phyloP scores from a whole-genome alignment of 2,329 filamentous ascomycete genomes.

The Scytalidium lignicola region DNA sequence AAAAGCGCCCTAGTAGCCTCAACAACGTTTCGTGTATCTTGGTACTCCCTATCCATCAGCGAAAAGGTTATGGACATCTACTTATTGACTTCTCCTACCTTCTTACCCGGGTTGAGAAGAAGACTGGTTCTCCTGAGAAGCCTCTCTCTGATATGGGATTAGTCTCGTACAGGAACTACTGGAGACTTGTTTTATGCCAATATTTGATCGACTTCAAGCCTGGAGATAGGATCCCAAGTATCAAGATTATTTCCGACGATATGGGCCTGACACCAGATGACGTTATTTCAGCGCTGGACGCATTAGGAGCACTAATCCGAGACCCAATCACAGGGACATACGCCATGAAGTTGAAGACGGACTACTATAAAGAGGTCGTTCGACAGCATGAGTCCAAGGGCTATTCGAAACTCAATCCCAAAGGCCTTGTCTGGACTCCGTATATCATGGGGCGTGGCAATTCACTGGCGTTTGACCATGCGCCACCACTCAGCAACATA shows the following conservation, averaged over 20 bases:
- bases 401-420: constrained; percentile 78
- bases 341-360: constrained; percentile 79
- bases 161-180: constrained; percentile 96
- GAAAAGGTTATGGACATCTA: constrained; percentile 93
- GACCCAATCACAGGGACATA: constrained; percentile 87
- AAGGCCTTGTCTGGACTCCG: constrained; percentile 86
- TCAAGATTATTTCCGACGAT: constrained; percentile 71
- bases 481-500: constrained; percentile 76
- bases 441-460: constrained; percentile 92
- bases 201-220: constrained; percentile 65
- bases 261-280: constrained; percentile 97
- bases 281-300: constrained; percentile 89
- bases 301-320: constrained; percentile 79
- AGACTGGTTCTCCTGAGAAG: constrained; percentile 95
- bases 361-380: constrained; percentile 83
- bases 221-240: constrained; percentile 48
- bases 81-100: constrained; percentile 98
- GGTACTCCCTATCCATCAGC: constrained; percentile 91
- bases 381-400: constrained; percentile 84
- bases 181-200: constrained; percentile 83
- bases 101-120: constrained; percentile 84
- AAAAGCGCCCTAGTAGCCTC: constrained; percentile 88
- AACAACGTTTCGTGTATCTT: constrained; percentile 98
- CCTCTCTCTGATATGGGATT: constrained; percentile 96
- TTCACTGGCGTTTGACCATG: constrained; percentile 76